Conservation (phyloP, 768 basidiomycete genomes). For the Pisolithus tinctorius region DNA sequence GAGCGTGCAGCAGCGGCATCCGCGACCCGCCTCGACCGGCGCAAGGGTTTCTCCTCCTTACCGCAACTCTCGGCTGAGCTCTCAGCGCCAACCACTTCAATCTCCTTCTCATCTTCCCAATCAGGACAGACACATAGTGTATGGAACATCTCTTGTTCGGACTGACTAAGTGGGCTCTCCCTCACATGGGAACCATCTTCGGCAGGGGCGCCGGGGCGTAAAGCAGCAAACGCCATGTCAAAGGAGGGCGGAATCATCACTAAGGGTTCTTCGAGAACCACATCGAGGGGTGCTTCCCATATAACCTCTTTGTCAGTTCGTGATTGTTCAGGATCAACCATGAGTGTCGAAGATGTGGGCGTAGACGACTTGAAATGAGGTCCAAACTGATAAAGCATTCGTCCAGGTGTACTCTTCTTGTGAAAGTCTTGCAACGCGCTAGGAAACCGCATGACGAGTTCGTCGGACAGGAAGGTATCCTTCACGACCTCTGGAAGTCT, state of each 20-base stretch:
- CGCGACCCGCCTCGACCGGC: constrained; percentile 64
- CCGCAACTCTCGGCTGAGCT: not conserved
- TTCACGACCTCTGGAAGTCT: constrained; percentile 29
- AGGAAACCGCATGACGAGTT: constrained; percentile 58
- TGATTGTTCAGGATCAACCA: constrained; percentile 2
- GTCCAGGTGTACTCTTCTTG: constrained; percentile 38
- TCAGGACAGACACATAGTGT: constrained; percentile 55
- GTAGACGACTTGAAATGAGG: constrained; percentile 47
- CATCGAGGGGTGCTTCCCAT: constrained; percentile 18
- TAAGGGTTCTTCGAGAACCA: constrained; percentile 16
- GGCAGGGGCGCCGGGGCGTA: constrained; percentile 14
- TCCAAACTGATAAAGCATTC: constrained; percentile 55
- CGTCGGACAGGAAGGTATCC: constrained; percentile 54
- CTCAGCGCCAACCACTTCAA: constrained; percentile 4
- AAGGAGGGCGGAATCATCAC: constrained; percentile 22
- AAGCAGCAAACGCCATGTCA: constrained; percentile 23
- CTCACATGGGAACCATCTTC: constrained; percentile 6
- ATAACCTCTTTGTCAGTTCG: constrained; percentile 6
- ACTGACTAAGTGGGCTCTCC: constrained; percentile 53
- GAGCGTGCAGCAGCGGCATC: constrained; percentile 47
- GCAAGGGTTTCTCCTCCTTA: constrained; percentile 11
- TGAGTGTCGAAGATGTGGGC: constrained; percentile 1
- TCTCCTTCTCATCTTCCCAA: constrained; percentile 38
- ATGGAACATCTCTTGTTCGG: constrained; percentile 66
- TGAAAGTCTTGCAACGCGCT: constrained; percentile 54